Evolutionary conservation across 768 basidiomycete species (phyloP).

Genomic region (Gymnopilus junonius): DNA sequence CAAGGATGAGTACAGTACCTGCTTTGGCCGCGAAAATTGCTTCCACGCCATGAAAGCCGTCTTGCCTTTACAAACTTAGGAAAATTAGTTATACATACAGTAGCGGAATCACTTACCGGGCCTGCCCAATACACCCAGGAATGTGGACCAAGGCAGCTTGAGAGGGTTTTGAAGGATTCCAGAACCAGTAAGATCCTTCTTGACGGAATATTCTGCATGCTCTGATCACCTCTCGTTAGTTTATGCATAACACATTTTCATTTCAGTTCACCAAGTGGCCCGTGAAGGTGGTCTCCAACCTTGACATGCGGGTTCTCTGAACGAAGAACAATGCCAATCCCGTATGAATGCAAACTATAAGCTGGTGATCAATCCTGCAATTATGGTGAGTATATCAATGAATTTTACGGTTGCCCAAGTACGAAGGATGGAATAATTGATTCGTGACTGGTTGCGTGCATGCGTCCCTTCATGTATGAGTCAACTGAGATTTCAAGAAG

Average conservation of each 20-base stretch:
- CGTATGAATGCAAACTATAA: slow-evolving; percentile 35
- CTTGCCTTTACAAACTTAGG: slow-evolving; percentile 27
- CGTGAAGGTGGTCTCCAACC: slow-evolving; percentile 46
- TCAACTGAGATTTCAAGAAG: slow-evolving; percentile 49
- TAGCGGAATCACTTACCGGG: slow-evolving; percentile 39
- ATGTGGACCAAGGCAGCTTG: slow-evolving; percentile 51
- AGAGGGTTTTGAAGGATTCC: slow-evolving; percentile 42
- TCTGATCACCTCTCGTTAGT: slow-evolving; percentile 20
- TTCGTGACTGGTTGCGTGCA: slow-evolving; percentile 36
- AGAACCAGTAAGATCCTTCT: slow-evolving; percentile 21
- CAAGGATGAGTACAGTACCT: slow-evolving; percentile 23
- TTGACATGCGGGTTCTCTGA: slow-evolving; percentile 40
- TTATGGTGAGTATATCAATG: not conserved
- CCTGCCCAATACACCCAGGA: slow-evolving; percentile 58
- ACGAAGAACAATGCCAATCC: slow-evolving; percentile 49
- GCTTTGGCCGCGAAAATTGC: slow-evolving; percentile 41
- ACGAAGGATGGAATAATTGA: slow-evolving; percentile 34
- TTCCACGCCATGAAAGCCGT: slow-evolving; percentile 47
- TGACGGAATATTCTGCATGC: slow-evolving; percentile 46
- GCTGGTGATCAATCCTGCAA: not conserved
- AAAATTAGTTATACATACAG: not conserved
- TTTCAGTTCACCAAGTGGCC: slow-evolving; percentile 28
- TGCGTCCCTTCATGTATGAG: slow-evolving; percentile 43
- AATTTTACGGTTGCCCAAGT: slow-evolving; percentile 41
- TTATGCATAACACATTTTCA: not conserved